A percentile compares a stretch with the other conserved stretches of the same genome.
phyloP scores from a whole-genome alignment of 352 stramenopile genomes.

The Pythium oligandrum region DNA sequence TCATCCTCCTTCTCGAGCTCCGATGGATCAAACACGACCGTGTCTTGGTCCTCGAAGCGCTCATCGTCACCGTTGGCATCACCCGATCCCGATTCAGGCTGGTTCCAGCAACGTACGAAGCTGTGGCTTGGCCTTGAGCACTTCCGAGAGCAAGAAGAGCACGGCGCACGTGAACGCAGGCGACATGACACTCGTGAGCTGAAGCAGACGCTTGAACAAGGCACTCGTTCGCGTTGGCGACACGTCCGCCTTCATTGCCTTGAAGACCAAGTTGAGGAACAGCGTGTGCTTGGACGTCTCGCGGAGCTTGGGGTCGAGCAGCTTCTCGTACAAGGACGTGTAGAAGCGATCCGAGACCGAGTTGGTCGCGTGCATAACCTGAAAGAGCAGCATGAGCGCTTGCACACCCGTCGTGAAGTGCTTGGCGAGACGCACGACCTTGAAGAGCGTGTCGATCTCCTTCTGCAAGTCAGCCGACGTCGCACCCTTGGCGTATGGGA shows the following conservation, averaged over 20 bases:
- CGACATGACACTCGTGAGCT: constrained; percentile 76
- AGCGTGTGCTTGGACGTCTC: constrained; percentile 94
- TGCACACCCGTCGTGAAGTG: constrained; percentile 95
- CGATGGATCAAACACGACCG: constrained; percentile 20
- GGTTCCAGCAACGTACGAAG: constrained; percentile 70
- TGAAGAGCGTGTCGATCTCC: constrained; percentile 79
- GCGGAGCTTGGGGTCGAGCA: constrained; percentile 86
- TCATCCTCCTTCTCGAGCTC: constrained; percentile 21
- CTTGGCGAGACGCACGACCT: constrained; percentile 70
- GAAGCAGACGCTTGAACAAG: constrained; percentile 93
- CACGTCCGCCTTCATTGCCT: constrained; percentile 94
- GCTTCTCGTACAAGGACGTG: constrained; percentile 94
- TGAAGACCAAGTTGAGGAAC: constrained; percentile 98
- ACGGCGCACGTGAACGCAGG: constrained; percentile 89
- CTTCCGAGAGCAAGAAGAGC: constrained; percentile 95
- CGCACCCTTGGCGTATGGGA: constrained; percentile 87
- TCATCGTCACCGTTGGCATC: constrained; percentile 34
- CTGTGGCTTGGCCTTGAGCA: constrained; percentile 84
- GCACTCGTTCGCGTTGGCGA: constrained; percentile 78
- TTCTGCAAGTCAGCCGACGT: constrained; percentile 67
- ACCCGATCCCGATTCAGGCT: constrained; percentile 32
- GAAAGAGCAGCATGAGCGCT: constrained; percentile 95
- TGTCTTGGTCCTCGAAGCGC: constrained; percentile 50
- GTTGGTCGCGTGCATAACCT: constrained; percentile 84
- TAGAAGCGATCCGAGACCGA: constrained; percentile 96